Base-by-base conservation (phyloP, 179 eudicot species). In the Spergularia azorica region DNA sequence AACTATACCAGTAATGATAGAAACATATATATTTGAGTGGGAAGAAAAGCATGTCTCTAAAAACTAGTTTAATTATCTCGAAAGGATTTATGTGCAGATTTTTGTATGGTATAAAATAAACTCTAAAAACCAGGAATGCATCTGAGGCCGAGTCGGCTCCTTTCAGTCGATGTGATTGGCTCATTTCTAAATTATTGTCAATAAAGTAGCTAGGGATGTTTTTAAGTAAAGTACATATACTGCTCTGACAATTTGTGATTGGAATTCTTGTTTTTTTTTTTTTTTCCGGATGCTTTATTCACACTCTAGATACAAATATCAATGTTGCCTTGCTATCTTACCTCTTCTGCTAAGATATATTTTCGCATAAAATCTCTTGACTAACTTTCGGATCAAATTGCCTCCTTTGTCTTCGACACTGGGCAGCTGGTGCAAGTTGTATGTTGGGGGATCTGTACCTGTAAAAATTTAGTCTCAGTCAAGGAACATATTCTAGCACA, bases 221-320 rank as follows among this genome's bases (percentile, higher is more conserved):
- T 63, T 9, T 9, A 63, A 46, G 46, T 26, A 46, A 7, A 14
- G 17, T 1, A 66, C 59, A 66, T 59, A 58, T 39, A 46, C 10
- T 59, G 14, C 17, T 43, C 51, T 51, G 58, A 46, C 50, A 50
- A 70, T 50, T 58, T 26, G 36, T 55, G 15, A 13, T 69, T 69
- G 18, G 11, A 59, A 57, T 18, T 2, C 18, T 14, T 13, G 5
- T 6, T 26, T 43, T 4, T 58, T 59, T 69, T 18, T 52, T 18
- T 36, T 70, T 20, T 55, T 64, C 63, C 52, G 3, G 46, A 74
- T 16, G 52, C 26, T 51, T 32, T 76, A 12, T 59, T 43, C 73
- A 60, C 67, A 62, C 63, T 77, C 76, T 78, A 74, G 55, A 62
- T 62, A 74, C 81, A 78, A 46, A 72, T 36, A 57, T 78, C 68